Conservation (phyloP, 257 asterid genomes). For the Orobanche coerulescens region DNA sequence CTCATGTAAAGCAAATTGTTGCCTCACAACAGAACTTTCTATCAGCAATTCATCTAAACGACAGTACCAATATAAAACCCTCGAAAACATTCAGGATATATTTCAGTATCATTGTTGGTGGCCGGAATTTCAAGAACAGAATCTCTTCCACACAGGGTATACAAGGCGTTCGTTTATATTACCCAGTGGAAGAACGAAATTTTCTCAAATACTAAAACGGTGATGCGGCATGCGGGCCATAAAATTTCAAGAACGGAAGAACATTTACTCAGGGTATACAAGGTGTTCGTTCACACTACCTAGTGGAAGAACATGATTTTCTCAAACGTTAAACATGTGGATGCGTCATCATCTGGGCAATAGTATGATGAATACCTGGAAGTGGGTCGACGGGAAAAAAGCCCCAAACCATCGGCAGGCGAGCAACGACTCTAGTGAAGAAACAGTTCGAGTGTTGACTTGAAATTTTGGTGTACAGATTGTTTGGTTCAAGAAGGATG, state of each 20-base stretch:
- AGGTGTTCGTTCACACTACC: slow-evolving; percentile 29
- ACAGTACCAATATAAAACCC: neutral
- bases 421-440: neutral
- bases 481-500: too few species aligned
- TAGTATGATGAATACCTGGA: slow-evolving; percentile 43
- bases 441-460: too few species aligned
- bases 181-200: slow-evolving; percentile 19
- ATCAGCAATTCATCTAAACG: neutral
- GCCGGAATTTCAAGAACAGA: neutral
- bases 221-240: neutral
- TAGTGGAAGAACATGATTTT: slow-evolving; percentile 8
- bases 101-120: neutral
- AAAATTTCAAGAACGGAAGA: slow-evolving; percentile 9
- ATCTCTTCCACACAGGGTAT: neutral
- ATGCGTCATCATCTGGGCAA: neutral
- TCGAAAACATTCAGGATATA: neutral
- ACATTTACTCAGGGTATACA: slow-evolving; percentile 8
- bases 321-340: neutral
- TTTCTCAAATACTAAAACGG: neutral
- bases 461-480: too few species aligned
- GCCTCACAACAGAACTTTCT: neutral
- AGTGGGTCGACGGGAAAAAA: slow-evolving; percentile 78
- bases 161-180: slow-evolving; percentile 26
- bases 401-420: slow-evolving; percentile 81
- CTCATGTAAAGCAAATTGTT: neutral